phyloP scores from a whole-genome alignment of 306 rosid species.

The Pachyrhizus erosus region DNA sequence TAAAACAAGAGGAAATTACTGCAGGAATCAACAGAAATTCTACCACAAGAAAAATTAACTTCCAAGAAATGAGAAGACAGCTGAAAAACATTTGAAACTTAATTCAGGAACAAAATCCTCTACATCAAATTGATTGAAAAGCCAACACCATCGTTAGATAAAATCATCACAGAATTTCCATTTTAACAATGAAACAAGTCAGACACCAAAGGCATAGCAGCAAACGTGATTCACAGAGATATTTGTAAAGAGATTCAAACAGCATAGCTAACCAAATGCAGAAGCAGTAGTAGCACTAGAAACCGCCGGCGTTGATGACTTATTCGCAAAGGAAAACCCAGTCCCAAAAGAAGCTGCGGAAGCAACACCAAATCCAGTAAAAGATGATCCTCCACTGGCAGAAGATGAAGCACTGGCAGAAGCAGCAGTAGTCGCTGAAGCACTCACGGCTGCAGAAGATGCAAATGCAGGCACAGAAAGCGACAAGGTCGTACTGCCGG shows the following conservation, averaged over 20 bases:
- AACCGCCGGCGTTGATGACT: slow-evolving; percentile 57
- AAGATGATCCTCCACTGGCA: slow-evolving; percentile 45
- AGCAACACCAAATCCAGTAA: slow-evolving; percentile 49
- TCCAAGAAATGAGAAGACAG: not conserved
- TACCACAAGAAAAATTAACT: not conserved
- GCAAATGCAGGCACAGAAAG: slow-evolving; percentile 58
- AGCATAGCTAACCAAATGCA: slow-evolving; percentile 57
- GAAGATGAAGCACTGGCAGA: slow-evolving; percentile 50
- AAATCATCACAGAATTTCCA: not conserved
- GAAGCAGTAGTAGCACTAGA: slow-evolving; percentile 44
- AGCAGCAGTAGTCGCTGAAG: slow-evolving; percentile 40
- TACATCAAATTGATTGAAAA: slow-evolving; percentile 15
- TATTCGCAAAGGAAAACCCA: slow-evolving; percentile 54
- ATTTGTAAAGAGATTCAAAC: slow-evolving; percentile 15
- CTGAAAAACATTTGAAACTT: slow-evolving; percentile 4
- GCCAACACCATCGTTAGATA: not conserved
- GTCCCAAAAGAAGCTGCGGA: slow-evolving; percentile 64
- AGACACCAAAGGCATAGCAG: not conserved
- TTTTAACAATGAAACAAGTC: not conserved
- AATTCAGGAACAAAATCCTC: not conserved
- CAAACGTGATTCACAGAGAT: not conserved
- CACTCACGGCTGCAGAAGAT: slow-evolving; percentile 48
- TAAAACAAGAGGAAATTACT: not conserved
- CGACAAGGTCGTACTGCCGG: slow-evolving; percentile 47
- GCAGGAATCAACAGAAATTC: not conserved